Conservation (phyloP, 345 rosid genomes). For the Kandelia obovata region DNA sequence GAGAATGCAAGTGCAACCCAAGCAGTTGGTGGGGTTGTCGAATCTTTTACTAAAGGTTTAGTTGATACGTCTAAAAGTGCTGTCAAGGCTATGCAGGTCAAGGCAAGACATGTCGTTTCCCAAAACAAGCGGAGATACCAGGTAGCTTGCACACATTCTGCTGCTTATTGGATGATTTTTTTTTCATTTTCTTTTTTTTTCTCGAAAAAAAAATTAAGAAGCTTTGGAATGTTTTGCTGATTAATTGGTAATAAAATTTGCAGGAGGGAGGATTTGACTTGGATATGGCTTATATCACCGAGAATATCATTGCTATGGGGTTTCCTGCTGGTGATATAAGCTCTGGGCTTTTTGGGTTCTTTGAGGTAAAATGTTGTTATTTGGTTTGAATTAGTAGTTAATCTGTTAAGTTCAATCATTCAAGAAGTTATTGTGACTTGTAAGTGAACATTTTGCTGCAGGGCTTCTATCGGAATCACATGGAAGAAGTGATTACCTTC, state of each 20-base stretch:
- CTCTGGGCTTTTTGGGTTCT: constrained; percentile 33
- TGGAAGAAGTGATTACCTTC: constrained; percentile 35
- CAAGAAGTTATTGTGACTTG: background rate
- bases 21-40: constrained; percentile 16
- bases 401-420: background rate
- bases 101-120: constrained; percentile 31
- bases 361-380: constrained; percentile 20
- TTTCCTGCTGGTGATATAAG: constrained; percentile 38
- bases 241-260: background rate
- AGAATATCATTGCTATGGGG: constrained; percentile 38
- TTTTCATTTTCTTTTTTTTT: background rate
- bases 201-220: background rate
- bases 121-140: constrained; percentile 34
- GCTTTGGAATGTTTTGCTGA: background rate
- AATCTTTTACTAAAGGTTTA: constrained; percentile 27
- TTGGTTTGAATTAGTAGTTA: background rate
- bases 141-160: constrained; percentile 10
- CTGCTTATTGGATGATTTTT: too few species aligned
- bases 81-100: constrained; percentile 33
- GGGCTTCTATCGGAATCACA: constrained; percentile 35
- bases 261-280: constrained; percentile 36
- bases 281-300: constrained; percentile 44
- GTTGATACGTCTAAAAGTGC: constrained; percentile 30
- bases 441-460: constrained; percentile 13
- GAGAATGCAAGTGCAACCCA: constrained; percentile 7